These are phyloP conservation scores for Pestalotiopsis sp. DNA, from an alignment of 2,329 filamentous ascomycete species.

Conservation along the genomic window DNA sequence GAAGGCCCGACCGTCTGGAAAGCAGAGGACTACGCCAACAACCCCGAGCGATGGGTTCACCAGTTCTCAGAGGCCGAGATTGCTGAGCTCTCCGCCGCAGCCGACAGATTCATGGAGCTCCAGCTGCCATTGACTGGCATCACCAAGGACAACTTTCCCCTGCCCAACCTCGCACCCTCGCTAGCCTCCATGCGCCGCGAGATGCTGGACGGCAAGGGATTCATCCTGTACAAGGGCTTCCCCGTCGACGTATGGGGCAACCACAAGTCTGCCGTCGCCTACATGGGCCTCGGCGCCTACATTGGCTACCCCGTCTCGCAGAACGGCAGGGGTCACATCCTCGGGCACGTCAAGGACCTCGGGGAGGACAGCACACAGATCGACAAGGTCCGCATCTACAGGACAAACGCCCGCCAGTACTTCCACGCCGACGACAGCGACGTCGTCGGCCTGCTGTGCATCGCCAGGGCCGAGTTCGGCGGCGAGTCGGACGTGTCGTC, in stretches of 20 bases:
- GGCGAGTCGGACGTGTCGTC: constrained; percentile 84
- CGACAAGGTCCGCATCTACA: constrained; percentile 86
- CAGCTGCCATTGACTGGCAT: constrained; percentile 69
- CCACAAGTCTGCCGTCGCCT: constrained; percentile 82
- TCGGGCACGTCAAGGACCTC: constrained; percentile 88
- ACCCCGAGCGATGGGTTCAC: constrained; percentile 71
- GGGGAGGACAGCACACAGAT: constrained; percentile 81
- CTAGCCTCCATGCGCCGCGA: constrained; percentile 62
- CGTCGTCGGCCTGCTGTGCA: constrained; percentile 81
- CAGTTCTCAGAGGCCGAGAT: constrained; percentile 63
- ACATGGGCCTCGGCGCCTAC: constrained; percentile 86
- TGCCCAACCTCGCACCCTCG: constrained; percentile 57
- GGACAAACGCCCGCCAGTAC: constrained; percentile 82
- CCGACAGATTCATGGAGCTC: constrained; percentile 63
- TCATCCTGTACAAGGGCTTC: constrained; percentile 86
- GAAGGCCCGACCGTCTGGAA: constrained; percentile 70
- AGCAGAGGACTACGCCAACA: constrained; percentile 59
- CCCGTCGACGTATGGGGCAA: constrained; percentile 76
- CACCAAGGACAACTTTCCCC: constrained; percentile 56
- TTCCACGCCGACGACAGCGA: constrained; percentile 86
- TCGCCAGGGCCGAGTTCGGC: constrained; percentile 76
- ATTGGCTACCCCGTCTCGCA: constrained; percentile 88
- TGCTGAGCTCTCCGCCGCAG: constrained; percentile 60
- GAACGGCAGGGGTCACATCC: constrained; percentile 78
- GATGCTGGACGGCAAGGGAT: constrained; percentile 83